Evolutionary conservation across 208 protist genomes (phyloP).

Genomic region (Leishmania amazonensis): DNA sequence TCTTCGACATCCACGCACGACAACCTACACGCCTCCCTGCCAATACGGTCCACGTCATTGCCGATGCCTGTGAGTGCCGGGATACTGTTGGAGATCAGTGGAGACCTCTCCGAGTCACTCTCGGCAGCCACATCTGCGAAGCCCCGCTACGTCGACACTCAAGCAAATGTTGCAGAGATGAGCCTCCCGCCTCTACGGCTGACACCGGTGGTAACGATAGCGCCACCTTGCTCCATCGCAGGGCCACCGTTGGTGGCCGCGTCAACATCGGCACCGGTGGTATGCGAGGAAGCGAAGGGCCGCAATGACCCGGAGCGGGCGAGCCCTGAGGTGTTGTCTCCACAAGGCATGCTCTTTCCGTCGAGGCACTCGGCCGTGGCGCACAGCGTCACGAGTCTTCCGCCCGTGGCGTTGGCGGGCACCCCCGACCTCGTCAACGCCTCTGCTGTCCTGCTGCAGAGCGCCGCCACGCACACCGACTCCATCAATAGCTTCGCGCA

Average conservation of each 20-base stretch:
- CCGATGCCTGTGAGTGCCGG: slow-evolving; percentile 11
- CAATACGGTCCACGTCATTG: slow-evolving; percentile 2
- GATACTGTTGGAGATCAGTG: slow-evolving; percentile 11
- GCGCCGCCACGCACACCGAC: slow-evolving; percentile 2
- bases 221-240: not conserved
- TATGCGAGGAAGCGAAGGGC: not conserved
- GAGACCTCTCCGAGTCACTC: not conserved
- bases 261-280: not conserved
- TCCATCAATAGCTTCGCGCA: slow-evolving; percentile 8
- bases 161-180: not conserved
- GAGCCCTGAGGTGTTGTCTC: not conserved
- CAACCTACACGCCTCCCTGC: slow-evolving; percentile 19
- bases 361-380: slow-evolving; percentile 13
- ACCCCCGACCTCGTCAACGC: not conserved
- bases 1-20: slow-evolving; percentile 11
- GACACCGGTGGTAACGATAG: not conserved
- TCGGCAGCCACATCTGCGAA: not conserved
- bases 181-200: not conserved
- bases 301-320: not conserved
- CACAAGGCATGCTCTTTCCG: slow-evolving; percentile 8
- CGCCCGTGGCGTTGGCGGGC: slow-evolving; percentile 19
- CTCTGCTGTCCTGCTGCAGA: not conserved
- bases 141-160: not conserved
- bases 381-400: slow-evolving; percentile 12
- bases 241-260: not conserved